phyloP scores from a whole-genome alignment of 192 early-diverging fungal species.

The Linnemannia exigua region DNA sequence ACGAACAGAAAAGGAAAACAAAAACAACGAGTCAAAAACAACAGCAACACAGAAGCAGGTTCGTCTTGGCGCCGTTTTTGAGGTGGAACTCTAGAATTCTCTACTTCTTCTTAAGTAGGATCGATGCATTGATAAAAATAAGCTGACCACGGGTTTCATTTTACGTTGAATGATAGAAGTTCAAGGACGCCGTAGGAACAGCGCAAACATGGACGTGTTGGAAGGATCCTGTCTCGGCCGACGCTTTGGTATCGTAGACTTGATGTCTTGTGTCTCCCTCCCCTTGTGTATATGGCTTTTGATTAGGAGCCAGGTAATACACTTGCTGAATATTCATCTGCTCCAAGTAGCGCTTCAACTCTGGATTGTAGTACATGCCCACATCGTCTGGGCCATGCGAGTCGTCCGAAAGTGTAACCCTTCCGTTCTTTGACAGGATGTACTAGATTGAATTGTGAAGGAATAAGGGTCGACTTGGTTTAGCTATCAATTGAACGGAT shows the following conservation, averaged over 20 bases:
- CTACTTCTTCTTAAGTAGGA: no score
- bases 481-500: neutral
- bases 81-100: no score
- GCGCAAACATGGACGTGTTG: constrained; percentile 45
- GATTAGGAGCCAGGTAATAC: constrained; percentile 60
- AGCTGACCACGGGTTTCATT: neutral
- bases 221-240: constrained; percentile 22
- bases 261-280: neutral
- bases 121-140: neutral
- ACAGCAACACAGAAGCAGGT: no score
- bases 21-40: neutral
- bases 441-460: constrained; percentile 59
- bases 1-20: neutral
- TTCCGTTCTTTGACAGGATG: constrained; percentile 73
- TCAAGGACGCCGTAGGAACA: constrained; percentile 10
- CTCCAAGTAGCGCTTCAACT: constrained; percentile 77
- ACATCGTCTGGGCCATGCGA: constrained; percentile 92
- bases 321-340: constrained; percentile 72
- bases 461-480: neutral
- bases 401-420: constrained; percentile 93
- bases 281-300: neutral
- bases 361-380: constrained; percentile 84
- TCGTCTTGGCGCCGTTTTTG: no score
- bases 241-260: constrained; percentile 11
- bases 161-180: constrained; percentile 1